Conservation (phyloP, 2,329 filamentous ascomycete species). For the Pyricularia sp. region DNA sequence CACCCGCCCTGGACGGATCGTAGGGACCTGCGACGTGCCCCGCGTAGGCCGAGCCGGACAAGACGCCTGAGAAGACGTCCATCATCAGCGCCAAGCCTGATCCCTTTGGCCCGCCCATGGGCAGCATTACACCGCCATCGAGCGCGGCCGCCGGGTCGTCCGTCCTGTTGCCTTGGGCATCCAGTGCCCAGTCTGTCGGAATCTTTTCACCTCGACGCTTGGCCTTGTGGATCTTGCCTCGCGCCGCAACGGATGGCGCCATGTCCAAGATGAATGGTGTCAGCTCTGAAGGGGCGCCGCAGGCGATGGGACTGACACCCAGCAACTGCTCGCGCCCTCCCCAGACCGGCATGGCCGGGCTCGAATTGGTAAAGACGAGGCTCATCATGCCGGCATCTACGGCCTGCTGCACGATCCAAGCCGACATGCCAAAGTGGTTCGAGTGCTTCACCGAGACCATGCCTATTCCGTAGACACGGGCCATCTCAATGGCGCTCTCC, state of each 20-base stretch:
- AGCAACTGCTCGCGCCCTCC: conserved; percentile 60
- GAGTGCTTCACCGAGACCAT: conserved; percentile 68
- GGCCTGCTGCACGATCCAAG: conserved; percentile 72
- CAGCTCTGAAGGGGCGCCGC: conserved; percentile 56
- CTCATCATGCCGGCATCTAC: conserved; percentile 63
- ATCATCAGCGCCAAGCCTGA: conserved; percentile 74
- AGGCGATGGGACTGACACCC: conserved; percentile 66
- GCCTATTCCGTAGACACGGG: conserved; percentile 57
- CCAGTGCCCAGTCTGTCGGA: conserved; percentile 66
- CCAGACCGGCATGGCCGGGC: conserved; percentile 62
- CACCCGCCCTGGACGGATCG: conserved; percentile 56
- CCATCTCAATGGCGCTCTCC: conserved; percentile 57
- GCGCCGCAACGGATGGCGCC: conserved; percentile 59
- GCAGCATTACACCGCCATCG: conserved; percentile 65
- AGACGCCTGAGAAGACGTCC: conserved; percentile 76
- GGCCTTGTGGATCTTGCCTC: conserved; percentile 68
- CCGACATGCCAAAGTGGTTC: conserved; percentile 78
- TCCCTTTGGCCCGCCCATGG: conserved; percentile 79
- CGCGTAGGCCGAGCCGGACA: conserved; percentile 71
- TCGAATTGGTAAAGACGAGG: conserved; percentile 63
- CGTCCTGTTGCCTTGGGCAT: conserved; percentile 58
- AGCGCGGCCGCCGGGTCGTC: conserved; percentile 64
- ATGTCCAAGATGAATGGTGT: conserved; percentile 67
- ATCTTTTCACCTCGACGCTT: conserved; percentile 58
- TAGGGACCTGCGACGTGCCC: conserved; percentile 71